Base-by-base conservation (phyloP, 371 early-diverging fungal species). In the Mortierella sp. region DNA sequence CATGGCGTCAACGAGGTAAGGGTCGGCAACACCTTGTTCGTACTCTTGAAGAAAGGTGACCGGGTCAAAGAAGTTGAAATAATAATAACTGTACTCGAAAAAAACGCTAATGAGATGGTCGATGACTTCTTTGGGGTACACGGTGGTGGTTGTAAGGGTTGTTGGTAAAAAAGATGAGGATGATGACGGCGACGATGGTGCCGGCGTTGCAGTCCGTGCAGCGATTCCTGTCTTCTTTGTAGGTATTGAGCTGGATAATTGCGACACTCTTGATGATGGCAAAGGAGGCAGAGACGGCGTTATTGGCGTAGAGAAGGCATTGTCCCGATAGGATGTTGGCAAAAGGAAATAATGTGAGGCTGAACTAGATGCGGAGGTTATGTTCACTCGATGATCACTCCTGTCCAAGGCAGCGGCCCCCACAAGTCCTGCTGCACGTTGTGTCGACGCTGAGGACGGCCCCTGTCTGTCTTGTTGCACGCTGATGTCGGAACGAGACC, bases 31-130 rank as follows among this genome's bases (percentile, higher is more conserved):
- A 8, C 68, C 68, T 68, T 68, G 38, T 10, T 68, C 68, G 10
- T 68, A 68, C 21, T 68, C 68, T 10, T 38, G 21, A 21, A 68
- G 10, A 38, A 68, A 68, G 10, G 68, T 10, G 3, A 68, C 9
- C 10, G 68, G 68, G 24, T 42, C 42, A 42, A 68, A 68, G 21
- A 68, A 68, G 24, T 42, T 34, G 24, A 68, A 68, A 24, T 42
- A 68, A 24, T 68, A 42, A 68, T 42, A 68, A 21, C 38, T 24
- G n/a, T 68, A 11, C 24, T 68, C 68, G 68, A 68, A 68, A 68
- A 68, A 68, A 24, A 68, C 21, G 10, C 42, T 9, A 10, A 68
- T 9, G 9, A 68, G 42, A 42, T 68, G 68, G 24, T 68, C 68
- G 44, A 68, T 9, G 42, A 68, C 24, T 24, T 68, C 68, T 11